phyloP scores from a whole-genome alignment of 108 stramenopile genomes.

The Cylindrotheca closterium region DNA sequence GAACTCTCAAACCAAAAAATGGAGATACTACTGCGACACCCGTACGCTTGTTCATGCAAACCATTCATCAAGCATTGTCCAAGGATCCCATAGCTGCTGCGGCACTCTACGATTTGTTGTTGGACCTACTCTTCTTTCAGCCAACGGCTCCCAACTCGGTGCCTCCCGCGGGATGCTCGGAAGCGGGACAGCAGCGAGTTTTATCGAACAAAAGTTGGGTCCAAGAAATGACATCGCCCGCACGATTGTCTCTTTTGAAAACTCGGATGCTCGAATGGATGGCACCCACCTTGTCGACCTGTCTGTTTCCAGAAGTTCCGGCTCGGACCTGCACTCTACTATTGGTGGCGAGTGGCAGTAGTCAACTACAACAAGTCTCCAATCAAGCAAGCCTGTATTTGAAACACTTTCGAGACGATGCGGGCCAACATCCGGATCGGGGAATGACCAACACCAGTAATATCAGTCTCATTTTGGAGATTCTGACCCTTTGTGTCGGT shows the following conservation, averaged over 20 bases:
- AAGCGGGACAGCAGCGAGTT: conserved; percentile 51
- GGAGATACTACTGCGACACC: neutral
- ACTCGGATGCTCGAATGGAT: conserved; percentile 57
- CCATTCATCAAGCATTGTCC: conserved; percentile 1
- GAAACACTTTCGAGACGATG: conserved; percentile 62
- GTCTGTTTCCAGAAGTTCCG: conserved; percentile 48
- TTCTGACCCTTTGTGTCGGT: conserved; percentile 57
- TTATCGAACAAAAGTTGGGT: conserved; percentile 42
- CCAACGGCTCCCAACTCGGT: conserved; percentile 26
- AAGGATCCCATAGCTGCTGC: conserved; percentile 27
- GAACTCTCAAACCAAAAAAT: neutral
- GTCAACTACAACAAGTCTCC: conserved; percentile 49
- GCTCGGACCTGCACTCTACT: conserved; percentile 66
- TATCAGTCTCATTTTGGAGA: conserved; percentile 26
- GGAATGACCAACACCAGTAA: too few species aligned
- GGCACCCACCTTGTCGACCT: conserved; percentile 58
- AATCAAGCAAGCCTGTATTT: conserved; percentile 54
- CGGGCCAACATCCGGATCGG: conserved; percentile 11
- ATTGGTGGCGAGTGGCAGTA: conserved; percentile 51
- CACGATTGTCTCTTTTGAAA: conserved; percentile 44
- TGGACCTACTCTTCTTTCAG: conserved; percentile 61
- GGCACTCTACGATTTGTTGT: conserved; percentile 61
- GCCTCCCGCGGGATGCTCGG: conserved; percentile 70
- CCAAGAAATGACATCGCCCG: conserved; percentile 48
- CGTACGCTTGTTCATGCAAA: neutral